phyloP scores from a whole-genome alignment of 208 protist species.

The Leishmania tarentolae region DNA sequence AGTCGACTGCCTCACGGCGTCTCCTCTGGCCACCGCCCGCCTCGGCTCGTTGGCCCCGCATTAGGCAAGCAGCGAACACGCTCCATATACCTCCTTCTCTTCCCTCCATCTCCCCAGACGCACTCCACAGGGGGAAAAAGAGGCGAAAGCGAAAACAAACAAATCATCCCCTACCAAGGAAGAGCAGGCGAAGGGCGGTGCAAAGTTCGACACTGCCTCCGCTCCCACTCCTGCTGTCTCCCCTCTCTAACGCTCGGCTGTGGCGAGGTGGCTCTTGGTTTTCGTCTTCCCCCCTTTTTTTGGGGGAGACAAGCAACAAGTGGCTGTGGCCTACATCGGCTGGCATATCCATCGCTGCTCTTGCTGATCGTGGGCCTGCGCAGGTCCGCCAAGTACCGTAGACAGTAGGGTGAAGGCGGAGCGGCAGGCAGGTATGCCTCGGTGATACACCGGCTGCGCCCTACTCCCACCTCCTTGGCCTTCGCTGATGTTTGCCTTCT shows the following conservation, averaged over 20 bases:
- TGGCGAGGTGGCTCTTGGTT: neutral
- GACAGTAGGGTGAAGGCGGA: conserved; percentile 9
- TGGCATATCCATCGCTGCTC: neutral
- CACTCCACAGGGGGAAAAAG: too few species aligned
- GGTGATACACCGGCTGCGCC: neutral
- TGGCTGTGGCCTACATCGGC: neutral
- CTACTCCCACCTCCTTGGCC: neutral
- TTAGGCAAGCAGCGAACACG: neutral
- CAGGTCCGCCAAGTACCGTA: too few species aligned
- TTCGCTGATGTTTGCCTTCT: neutral
- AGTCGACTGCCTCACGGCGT: neutral
- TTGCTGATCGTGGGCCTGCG: neutral
- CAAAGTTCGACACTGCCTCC: too few species aligned
- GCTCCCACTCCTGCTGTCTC: too few species aligned
- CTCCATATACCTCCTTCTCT: too few species aligned
- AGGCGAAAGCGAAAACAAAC: too few species aligned
- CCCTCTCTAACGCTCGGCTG: neutral
- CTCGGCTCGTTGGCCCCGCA: too few species aligned
- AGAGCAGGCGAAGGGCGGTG: too few species aligned
- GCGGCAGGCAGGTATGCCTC: neutral
- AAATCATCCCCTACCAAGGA: too few species aligned
- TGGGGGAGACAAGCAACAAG: neutral
- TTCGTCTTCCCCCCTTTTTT: neutral
- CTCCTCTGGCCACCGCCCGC: too few species aligned
- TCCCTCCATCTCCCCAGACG: too few species aligned